Evolutionary conservation across 306 rosid genomes (phyloP).

Genomic region (Castanea crenata): DNA sequence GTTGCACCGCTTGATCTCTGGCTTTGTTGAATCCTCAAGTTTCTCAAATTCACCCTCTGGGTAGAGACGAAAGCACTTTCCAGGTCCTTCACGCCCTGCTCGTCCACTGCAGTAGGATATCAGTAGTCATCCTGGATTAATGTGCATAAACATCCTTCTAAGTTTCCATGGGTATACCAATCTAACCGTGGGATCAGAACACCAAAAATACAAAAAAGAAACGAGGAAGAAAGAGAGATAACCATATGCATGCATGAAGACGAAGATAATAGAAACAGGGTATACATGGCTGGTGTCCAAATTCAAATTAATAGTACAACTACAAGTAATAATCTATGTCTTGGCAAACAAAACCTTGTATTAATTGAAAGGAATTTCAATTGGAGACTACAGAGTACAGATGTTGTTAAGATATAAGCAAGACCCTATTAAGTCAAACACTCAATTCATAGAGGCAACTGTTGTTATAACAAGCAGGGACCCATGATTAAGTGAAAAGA

Average conservation of each 20-base stretch:
- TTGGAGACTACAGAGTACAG: neutral
- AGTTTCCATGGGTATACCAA: constrained; percentile 4
- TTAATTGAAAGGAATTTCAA: neutral
- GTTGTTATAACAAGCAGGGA: neutral
- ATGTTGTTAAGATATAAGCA: neutral
- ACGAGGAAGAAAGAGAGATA: neutral
- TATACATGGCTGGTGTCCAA: neutral
- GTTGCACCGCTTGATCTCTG: constrained; percentile 92
- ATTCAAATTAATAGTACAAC: neutral
- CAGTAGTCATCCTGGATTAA: constrained; percentile 14
- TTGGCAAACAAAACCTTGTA: neutral
- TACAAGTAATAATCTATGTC: neutral
- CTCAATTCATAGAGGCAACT: neutral
- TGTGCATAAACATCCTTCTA: constrained; percentile 8
- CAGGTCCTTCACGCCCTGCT: constrained; percentile 93
- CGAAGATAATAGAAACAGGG: neutral
- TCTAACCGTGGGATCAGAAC: neutral
- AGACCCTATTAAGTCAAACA: neutral
- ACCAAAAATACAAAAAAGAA: neutral
- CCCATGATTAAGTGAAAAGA: neutral
- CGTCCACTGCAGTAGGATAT: constrained; percentile 66
- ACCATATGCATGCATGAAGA: neutral
- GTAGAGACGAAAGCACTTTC: constrained; percentile 87
- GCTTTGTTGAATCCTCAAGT: constrained; percentile 86
- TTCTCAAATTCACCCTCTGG: constrained; percentile 76